A percentile compares a stretch with the other conserved stretches of the same genome.
Evolutionary conservation across 305 asterid species (phyloP).

Genomic region (Fraxinus xanthoxyloides): DNA sequence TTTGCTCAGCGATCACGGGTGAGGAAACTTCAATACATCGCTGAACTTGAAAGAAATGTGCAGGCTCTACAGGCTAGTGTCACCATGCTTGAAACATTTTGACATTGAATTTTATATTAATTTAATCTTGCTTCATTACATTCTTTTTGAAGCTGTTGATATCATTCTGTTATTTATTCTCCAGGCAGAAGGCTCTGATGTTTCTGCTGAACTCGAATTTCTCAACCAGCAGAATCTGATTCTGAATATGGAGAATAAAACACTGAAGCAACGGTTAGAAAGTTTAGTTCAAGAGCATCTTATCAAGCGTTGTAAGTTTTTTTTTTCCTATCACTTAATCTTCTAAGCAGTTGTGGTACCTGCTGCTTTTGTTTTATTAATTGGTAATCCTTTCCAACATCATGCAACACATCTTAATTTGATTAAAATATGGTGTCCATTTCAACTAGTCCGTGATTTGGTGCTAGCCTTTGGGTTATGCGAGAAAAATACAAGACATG

Average conservation of each 20-base stretch:
- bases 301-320: conserved; percentile 61
- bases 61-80: conserved; percentile 69
- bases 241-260: conserved; percentile 74
- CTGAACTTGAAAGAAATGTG: conserved; percentile 73
- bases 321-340: background rate
- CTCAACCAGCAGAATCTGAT: conserved; percentile 77
- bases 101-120: background rate
- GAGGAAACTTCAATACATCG: conserved; percentile 73
- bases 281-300: conserved; percentile 72
- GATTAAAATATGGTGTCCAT: background rate
- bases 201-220: conserved; percentile 71
- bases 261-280: conserved; percentile 71
- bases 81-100: background rate
- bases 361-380: background rate
- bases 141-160: conserved; percentile 4
- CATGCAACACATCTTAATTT: background rate
- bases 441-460: background rate
- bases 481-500: background rate
- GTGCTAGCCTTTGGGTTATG: conserved; percentile 1
- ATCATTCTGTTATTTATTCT: conserved; percentile 13
- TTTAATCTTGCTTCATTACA: background rate
- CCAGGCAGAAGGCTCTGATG: conserved; percentile 70
- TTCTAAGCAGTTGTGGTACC: background rate
- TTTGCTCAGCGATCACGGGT: conserved; percentile 81
- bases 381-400: background rate